Evolutionary conservation across 768 basidiomycete species (phyloP).

Genomic region (Collybia sp.): DNA sequence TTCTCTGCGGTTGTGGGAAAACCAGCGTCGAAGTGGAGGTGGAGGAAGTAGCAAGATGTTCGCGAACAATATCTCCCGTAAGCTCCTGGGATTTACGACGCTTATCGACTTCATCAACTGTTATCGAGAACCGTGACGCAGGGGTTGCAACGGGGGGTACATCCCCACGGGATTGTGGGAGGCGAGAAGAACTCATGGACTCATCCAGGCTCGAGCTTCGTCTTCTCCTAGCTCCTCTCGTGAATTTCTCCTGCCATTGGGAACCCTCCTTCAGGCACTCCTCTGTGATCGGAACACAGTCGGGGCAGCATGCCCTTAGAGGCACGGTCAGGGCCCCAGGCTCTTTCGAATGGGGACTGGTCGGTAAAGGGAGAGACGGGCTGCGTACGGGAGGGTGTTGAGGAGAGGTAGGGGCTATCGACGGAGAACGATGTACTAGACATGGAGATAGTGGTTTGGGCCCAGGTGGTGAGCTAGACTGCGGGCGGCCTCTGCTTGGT

Average conservation of each 20-base stretch:
- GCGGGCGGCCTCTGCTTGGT: conserved; percentile 32
- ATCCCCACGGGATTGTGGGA: conserved; percentile 8
- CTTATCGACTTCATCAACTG: conserved; percentile 63
- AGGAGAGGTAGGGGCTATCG: conserved; percentile 14
- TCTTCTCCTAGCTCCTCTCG: conserved; percentile 56
- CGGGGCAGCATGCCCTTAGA: conserved; percentile 65
- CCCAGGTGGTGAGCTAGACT: conserved; percentile 21
- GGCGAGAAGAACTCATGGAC: conserved; percentile 16
- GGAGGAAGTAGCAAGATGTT: conserved; percentile 5
- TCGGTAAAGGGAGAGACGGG: conserved; percentile 23
- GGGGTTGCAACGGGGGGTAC: conserved; percentile 7
- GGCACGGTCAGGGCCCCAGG: conserved; percentile 51
- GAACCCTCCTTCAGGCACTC: conserved; percentile 49
- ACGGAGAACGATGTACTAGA: conserved; percentile 43
- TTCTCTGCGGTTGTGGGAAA: conserved; percentile 3
- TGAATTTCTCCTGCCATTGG: conserved; percentile 60
- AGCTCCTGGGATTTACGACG: conserved; percentile 43
- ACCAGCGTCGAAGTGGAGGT: conserved; percentile 6
- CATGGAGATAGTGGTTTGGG: conserved; percentile 46
- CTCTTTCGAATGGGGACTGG: conserved; percentile 26
- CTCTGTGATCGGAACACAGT: conserved; percentile 58
- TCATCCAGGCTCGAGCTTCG: conserved; percentile 41
- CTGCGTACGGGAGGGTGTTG: conserved; percentile 9
- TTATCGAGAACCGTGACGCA: conserved; percentile 31
- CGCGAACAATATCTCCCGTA: conserved; percentile 12